A percentile compares a stretch with the other conserved stretches of the same genome.
These are phyloP conservation scores for Trichosanthes truncata DNA, from an alignment of 306 rosid genomes.

Conservation along the genomic window DNA sequence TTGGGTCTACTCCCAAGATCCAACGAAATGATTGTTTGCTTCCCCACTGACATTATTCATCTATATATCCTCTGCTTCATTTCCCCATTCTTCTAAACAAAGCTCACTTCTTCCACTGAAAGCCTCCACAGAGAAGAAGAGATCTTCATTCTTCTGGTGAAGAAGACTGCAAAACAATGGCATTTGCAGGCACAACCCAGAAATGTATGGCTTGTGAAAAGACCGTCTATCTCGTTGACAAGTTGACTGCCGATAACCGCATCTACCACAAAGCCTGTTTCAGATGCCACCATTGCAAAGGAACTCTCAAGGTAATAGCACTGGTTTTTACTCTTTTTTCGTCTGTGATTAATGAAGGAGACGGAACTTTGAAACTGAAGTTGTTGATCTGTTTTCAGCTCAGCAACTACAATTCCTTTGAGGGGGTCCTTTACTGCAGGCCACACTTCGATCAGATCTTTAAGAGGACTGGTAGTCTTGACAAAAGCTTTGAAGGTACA, in stretches of 20 bases:
- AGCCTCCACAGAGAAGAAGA: background rate
- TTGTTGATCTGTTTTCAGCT: constrained; percentile 50
- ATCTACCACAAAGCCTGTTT: constrained; percentile 95
- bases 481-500: constrained; percentile 92
- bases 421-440: constrained; percentile 92
- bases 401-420: constrained; percentile 96
- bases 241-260: constrained; percentile 86
- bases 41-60: background rate
- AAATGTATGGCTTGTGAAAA: constrained; percentile 99
- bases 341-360: background rate
- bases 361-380: background rate
- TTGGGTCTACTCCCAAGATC: constrained; percentile 4
- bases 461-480: constrained; percentile 98
- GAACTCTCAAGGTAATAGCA: constrained; percentile 80
- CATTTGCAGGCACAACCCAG: constrained; percentile 99
- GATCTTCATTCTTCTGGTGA: background rate
- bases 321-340: background rate
- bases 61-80: background rate
- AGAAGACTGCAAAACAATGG: constrained; percentile 32
- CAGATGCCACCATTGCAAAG: constrained; percentile 96
- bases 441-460: constrained; percentile 94
- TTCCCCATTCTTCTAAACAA: background rate
- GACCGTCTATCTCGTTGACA: constrained; percentile 92
- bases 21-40: constrained; percentile 7
- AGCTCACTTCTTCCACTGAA: background rate